phyloP scores from a whole-genome alignment of 768 basidiomycete species.

The Termitomyces sp. region DNA sequence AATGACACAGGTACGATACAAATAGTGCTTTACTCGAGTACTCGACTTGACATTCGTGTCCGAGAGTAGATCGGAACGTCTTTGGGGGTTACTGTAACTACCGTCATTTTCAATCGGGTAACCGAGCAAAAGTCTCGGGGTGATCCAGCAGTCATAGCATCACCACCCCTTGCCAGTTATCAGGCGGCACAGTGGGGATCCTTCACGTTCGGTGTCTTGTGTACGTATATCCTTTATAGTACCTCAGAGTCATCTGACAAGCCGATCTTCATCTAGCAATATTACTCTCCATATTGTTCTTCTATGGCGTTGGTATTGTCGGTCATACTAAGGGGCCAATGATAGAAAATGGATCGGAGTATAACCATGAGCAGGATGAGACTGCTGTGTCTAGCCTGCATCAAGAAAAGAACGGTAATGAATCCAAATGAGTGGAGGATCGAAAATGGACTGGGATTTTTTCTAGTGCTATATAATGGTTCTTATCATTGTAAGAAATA shows the following conservation, averaged over 20 bases:
- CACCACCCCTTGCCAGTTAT: constrained; percentile 43
- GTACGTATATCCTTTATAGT: constrained; percentile 21
- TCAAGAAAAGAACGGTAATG: not conserved
- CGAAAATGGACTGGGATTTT: not conserved
- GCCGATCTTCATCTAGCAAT: constrained; percentile 5
- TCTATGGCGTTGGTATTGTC: constrained; percentile 15
- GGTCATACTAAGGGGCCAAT: constrained; percentile 11
- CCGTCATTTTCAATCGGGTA: constrained; percentile 64
- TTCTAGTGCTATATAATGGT: not conserved
- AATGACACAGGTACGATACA: constrained; percentile 52
- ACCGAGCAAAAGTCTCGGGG: constrained; percentile 23
- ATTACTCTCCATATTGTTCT: constrained; percentile 12
- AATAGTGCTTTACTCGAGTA: not conserved
- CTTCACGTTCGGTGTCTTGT: constrained; percentile 55
- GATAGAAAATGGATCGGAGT: not conserved
- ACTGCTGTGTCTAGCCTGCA: not conserved
- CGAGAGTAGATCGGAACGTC: constrained; percentile 53
- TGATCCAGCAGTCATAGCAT: constrained; percentile 19
- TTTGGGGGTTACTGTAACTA: constrained; percentile 65
- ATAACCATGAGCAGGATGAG: not conserved
- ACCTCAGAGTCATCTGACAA: not conserved
- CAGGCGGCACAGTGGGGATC: constrained; percentile 58
- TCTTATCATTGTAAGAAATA: not conserved
- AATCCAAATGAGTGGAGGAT: not conserved
- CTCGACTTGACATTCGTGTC: not conserved